Percentiles rank a stretch among this genome's conserved stretches.
Evolutionary conservation across 176 grass and related monocot species (phyloP).

Genomic region (Alloteropsis semialata): DNA sequence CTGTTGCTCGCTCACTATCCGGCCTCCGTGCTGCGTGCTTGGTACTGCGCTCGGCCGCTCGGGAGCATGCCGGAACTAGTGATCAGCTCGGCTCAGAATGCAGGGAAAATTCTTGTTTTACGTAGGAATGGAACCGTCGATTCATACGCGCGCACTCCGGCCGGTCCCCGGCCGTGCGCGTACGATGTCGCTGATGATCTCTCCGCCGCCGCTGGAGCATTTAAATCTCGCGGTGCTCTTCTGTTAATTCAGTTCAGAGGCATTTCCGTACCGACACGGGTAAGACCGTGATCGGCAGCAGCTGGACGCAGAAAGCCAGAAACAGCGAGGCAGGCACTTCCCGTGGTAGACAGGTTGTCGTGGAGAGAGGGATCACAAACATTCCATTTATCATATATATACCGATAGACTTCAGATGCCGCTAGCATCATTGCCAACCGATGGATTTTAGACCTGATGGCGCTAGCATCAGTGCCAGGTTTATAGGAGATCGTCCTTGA

Average conservation of each 20-base stretch:
- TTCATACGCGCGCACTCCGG: too few relatives aligned
- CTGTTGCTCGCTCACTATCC: background rate
- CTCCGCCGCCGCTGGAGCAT: background rate
- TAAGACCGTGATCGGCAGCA: background rate
- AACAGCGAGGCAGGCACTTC: too few relatives aligned
- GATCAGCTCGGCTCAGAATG: background rate
- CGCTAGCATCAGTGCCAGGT: too few relatives aligned
- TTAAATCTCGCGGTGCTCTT: background rate
- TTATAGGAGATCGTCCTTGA: too few relatives aligned
- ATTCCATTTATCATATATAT: too few relatives aligned
- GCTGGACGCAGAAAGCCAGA: background rate
- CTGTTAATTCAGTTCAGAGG: background rate
- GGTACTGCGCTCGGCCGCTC: background rate
- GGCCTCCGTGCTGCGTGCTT: background rate
- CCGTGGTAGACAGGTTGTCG: too few relatives aligned
- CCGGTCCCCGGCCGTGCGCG: too few relatives aligned
- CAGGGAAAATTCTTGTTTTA: too few relatives aligned
- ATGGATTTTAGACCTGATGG: too few relatives aligned
- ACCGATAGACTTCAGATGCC: too few relatives aligned
- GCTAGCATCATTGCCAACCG: too few relatives aligned
- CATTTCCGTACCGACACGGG: background rate
- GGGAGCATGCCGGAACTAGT: background rate
- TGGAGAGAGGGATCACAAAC: too few relatives aligned
- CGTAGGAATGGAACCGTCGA: background rate
- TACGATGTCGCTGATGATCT: background rate